Percentiles rank a stretch among this genome's conserved stretches.
Conservation (phyloP, 2,329 filamentous ascomycete genomes). For the Coniochaeta sp. region DNA sequence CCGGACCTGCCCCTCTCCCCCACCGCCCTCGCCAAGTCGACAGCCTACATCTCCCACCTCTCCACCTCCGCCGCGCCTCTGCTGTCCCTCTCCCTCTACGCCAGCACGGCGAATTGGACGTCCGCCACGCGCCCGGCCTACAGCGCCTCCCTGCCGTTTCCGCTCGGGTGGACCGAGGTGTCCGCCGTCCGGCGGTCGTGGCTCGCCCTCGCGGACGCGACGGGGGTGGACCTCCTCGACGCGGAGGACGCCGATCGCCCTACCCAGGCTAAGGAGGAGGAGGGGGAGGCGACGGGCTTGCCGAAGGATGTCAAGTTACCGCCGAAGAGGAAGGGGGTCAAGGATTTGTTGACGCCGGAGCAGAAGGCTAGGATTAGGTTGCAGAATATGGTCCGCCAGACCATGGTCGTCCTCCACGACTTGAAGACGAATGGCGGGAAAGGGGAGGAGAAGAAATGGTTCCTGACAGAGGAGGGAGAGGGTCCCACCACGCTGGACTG, state of each 20-base stretch:
- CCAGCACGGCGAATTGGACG: slow-evolving; percentile 83
- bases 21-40: slow-evolving; percentile 35
- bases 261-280: slow-evolving; percentile 26
- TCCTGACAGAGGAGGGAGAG: slow-evolving; percentile 37
- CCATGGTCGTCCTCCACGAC: slow-evolving; percentile 64
- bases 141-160: slow-evolving; percentile 73
- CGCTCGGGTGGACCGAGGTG: slow-evolving; percentile 81
- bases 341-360: slow-evolving; percentile 59
- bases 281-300: too few species aligned
- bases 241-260: slow-evolving; percentile 26
- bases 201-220: slow-evolving; percentile 59
- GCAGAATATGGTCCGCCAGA: slow-evolving; percentile 62
- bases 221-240: slow-evolving; percentile 63
- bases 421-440: too few species aligned
- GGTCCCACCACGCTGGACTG: slow-evolving; percentile 66
- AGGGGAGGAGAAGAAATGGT: slow-evolving; percentile 39
- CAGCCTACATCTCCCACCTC: slow-evolving; percentile 61
- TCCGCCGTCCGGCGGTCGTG: slow-evolving; percentile 65
- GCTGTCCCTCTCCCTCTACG: slow-evolving; percentile 81
- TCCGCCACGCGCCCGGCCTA: slow-evolving; percentile 72
- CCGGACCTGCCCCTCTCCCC: slow-evolving; percentile 31
- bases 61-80: slow-evolving; percentile 68
- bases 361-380: slow-evolving; percentile 70
- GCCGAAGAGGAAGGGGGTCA: slow-evolving; percentile 44
- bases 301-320: slow-evolving; percentile 41